These are phyloP conservation scores for Debaryomyces nepalensis DNA, from an alignment of 1,139 yeast genomes.

Conservation along the genomic window DNA sequence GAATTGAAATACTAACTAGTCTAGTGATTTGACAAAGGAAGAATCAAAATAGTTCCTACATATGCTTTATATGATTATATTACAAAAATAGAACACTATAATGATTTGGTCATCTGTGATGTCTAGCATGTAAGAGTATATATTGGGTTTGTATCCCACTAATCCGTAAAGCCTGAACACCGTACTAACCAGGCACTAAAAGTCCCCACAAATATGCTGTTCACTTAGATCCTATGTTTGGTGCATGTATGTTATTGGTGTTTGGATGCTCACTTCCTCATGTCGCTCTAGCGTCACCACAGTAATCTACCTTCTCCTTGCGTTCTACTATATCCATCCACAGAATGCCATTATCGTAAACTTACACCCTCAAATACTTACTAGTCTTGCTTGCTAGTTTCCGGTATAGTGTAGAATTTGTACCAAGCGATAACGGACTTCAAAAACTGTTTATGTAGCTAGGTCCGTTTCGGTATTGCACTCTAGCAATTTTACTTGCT, in stretches of 20 bases:
- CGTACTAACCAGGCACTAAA: too few species aligned
- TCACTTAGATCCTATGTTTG: too few species aligned
- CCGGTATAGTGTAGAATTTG: too few species aligned
- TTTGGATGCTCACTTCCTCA: not conserved
- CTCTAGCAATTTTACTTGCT: constrained; percentile 1
- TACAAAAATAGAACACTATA: constrained; percentile 5
- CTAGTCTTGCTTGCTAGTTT: too few species aligned
- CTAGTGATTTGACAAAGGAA: constrained; percentile 49
- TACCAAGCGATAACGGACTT: too few species aligned
- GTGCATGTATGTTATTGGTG: not conserved
- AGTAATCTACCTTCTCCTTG: too few species aligned
- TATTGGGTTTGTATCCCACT: not conserved
- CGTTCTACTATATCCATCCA: not conserved
- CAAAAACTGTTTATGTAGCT: too few species aligned
- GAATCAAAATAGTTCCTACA: constrained; percentile 33
- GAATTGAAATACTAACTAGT: constrained; percentile 30
- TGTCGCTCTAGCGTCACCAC: too few species aligned
- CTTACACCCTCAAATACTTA: not conserved
- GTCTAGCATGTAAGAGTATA: not conserved
- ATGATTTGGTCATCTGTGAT: too few species aligned
- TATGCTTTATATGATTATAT: constrained; percentile 10
- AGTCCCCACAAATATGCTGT: too few species aligned
- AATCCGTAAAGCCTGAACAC: not conserved
- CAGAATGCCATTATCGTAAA: not conserved
- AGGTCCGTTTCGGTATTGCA: constrained; percentile 1